These are phyloP conservation scores for Suillus fuscotomentosus DNA, from an alignment of 768 basidiomycete species.

Conservation along the genomic window DNA sequence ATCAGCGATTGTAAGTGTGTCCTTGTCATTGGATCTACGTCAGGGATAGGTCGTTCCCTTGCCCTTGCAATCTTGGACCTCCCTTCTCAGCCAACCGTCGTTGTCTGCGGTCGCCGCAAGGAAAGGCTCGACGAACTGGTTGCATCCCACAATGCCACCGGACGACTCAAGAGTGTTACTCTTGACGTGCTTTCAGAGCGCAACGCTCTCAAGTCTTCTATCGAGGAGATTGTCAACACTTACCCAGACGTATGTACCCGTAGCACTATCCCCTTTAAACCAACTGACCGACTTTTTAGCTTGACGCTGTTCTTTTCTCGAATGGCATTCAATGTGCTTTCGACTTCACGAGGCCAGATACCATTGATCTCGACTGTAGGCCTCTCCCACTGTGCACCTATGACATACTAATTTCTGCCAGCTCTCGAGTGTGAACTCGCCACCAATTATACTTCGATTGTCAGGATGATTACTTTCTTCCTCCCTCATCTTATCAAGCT, in stretches of 20 bases:
- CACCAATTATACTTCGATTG: slow-evolving; percentile 52
- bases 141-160: slow-evolving; percentile 19
- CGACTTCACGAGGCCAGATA: slow-evolving; percentile 42
- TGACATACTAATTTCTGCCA: neutral
- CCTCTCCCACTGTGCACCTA: neutral
- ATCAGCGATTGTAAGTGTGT: slow-evolving; percentile 50
- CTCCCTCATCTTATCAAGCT: slow-evolving; percentile 55
- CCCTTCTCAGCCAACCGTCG: slow-evolving; percentile 47
- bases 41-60: slow-evolving; percentile 57
- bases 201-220: slow-evolving; percentile 38
- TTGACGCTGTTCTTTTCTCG: slow-evolving; percentile 54
- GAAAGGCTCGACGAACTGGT: slow-evolving; percentile 52
- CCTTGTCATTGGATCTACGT: slow-evolving; percentile 54
- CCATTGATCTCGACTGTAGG: slow-evolving; percentile 41
- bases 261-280: neutral
- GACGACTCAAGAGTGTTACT: slow-evolving; percentile 40
- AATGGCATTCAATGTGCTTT: slow-evolving; percentile 53
- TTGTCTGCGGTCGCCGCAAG: slow-evolving; percentile 51
- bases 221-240: slow-evolving; percentile 37
- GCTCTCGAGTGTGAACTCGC: slow-evolving; percentile 41
- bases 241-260: slow-evolving; percentile 45
- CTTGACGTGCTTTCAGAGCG: slow-evolving; percentile 44
- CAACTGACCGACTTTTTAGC: slow-evolving; percentile 27
- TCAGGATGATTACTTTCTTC: slow-evolving; percentile 47
- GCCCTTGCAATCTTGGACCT: slow-evolving; percentile 48